A percentile compares a stretch with the other conserved stretches of the same genome.
These are phyloP conservation scores for Nemania sp. DNA, from an alignment of 2,329 filamentous ascomycete species.

Conservation along the genomic window DNA sequence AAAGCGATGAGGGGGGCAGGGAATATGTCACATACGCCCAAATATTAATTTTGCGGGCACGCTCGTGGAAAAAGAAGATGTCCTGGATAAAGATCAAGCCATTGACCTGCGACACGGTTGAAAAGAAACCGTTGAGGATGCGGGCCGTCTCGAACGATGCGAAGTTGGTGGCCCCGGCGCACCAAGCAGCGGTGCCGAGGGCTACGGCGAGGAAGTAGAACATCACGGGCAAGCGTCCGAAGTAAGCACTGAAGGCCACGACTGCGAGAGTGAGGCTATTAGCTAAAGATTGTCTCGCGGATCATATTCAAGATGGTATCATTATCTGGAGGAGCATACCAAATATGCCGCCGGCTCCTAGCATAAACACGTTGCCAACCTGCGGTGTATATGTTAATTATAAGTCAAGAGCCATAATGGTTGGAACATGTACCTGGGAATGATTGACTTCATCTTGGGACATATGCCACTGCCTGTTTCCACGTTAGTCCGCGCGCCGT, in stretches of 20 bases:
- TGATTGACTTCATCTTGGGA: conserved; percentile 54
- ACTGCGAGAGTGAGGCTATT: conserved; percentile 28
- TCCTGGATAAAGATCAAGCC: conserved; percentile 59
- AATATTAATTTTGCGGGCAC: conserved; percentile 53
- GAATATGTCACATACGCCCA: conserved; percentile 44
- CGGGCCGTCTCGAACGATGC: conserved; percentile 53
- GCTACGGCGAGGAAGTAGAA: conserved; percentile 46
- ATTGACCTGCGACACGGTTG: conserved; percentile 48
- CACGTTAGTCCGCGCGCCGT: background rate
- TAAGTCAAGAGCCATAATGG: no score
- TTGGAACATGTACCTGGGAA: no score
- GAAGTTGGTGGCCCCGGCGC: conserved; percentile 48
- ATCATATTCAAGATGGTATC: background rate
- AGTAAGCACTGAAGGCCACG: conserved; percentile 47
- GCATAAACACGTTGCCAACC: conserved; percentile 57
- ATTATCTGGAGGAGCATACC: conserved; percentile 41
- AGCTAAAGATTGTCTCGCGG: conserved; percentile 2
- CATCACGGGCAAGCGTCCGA: conserved; percentile 49
- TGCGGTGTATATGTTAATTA: no score
- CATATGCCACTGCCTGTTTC: conserved; percentile 49
- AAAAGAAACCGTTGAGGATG: conserved; percentile 53
- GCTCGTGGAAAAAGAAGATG: conserved; percentile 63
- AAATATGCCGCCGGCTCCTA: conserved; percentile 47
- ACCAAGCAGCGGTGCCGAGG: conserved; percentile 48
- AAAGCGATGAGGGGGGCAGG: conserved; percentile 2